These are phyloP conservation scores for Carnegiea gigantea DNA, from an alignment of 179 eudicot genomes.

Conservation along the genomic window DNA sequence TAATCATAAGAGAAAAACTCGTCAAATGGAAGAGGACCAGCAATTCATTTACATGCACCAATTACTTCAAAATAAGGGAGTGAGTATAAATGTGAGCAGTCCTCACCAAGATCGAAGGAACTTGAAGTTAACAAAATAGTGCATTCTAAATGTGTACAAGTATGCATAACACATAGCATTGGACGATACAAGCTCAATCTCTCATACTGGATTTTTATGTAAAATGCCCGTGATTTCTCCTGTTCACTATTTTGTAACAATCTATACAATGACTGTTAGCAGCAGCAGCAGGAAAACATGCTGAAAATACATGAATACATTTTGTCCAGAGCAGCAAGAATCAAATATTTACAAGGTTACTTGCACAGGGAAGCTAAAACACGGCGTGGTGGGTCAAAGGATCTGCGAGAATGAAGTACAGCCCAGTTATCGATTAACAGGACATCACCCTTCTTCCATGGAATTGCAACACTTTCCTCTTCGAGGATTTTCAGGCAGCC, in stretches of 20 bases:
- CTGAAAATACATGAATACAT: background rate
- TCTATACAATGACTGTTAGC: background rate
- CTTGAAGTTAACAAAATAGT: too few relatives aligned
- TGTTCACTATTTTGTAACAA: background rate
- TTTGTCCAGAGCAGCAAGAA: slow-evolving; percentile 7
- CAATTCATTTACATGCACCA: too few relatives aligned
- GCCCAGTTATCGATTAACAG: slow-evolving; percentile 50
- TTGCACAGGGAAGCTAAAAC: slow-evolving; percentile 78
- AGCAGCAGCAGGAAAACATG: background rate
- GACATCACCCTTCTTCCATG: slow-evolving; percentile 73
- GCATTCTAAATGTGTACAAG: too few relatives aligned
- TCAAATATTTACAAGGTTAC: slow-evolving; percentile 28
- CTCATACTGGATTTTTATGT: too few relatives aligned
- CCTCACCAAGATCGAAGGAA: too few relatives aligned
- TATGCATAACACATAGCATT: too few relatives aligned
- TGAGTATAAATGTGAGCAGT: too few relatives aligned
- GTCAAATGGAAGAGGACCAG: too few relatives aligned
- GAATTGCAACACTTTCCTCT: slow-evolving; percentile 75
- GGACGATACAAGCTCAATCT: too few relatives aligned
- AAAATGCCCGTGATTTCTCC: too few relatives aligned
- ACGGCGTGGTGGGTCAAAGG: slow-evolving; percentile 76
- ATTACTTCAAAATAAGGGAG: too few relatives aligned
- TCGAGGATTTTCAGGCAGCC: slow-evolving; percentile 67
- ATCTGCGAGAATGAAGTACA: slow-evolving; percentile 72
- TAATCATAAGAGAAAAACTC: too few relatives aligned